phyloP scores from a whole-genome alignment of 2,329 filamentous ascomycete species.

The Erysiphe neolycopersici region DNA sequence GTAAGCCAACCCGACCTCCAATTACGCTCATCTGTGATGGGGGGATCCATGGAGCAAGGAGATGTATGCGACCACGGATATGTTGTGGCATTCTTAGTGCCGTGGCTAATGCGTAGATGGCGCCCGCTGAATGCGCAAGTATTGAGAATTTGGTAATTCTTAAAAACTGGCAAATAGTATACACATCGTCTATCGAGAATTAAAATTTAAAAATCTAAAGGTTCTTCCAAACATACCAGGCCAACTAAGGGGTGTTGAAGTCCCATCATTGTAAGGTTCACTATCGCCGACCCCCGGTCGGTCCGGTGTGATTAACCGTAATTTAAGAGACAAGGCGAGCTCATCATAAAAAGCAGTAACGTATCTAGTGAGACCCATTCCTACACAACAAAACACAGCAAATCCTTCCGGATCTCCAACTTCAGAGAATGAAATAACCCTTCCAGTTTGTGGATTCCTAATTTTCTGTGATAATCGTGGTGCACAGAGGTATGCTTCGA shows the following conservation, averaged over 20 bases:
- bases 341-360: constrained; percentile 97
- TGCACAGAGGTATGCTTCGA: constrained; percentile 61
- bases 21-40: constrained; percentile 75
- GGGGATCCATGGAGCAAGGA: constrained; percentile 90
- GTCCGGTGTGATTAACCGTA: constrained; percentile 81
- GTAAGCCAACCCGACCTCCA: constrained; percentile 40
- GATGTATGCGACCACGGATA: constrained; percentile 77
- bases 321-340: constrained; percentile 60
- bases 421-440: constrained; percentile 84
- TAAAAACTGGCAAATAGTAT: constrained; percentile 73
- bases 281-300: constrained; percentile 84
- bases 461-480: constrained; percentile 74
- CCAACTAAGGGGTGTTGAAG: constrained; percentile 75
- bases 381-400: constrained; percentile 87
- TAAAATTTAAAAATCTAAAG: constrained; percentile 5
- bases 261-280: constrained; percentile 55
- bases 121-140: constrained; percentile 81
- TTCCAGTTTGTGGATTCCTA: constrained; percentile 57
- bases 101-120: constrained; percentile 92
- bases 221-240: constrained; percentile 34
- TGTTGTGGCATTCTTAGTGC: constrained; percentile 89
- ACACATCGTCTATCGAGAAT: constrained; percentile 39
- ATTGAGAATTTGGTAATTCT: constrained; percentile 93
- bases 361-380: constrained; percentile 90
- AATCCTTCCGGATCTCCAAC: constrained; percentile 80